Conservation (phyloP, 176 grass and related monocot species). For the Guadua angustifolia region DNA sequence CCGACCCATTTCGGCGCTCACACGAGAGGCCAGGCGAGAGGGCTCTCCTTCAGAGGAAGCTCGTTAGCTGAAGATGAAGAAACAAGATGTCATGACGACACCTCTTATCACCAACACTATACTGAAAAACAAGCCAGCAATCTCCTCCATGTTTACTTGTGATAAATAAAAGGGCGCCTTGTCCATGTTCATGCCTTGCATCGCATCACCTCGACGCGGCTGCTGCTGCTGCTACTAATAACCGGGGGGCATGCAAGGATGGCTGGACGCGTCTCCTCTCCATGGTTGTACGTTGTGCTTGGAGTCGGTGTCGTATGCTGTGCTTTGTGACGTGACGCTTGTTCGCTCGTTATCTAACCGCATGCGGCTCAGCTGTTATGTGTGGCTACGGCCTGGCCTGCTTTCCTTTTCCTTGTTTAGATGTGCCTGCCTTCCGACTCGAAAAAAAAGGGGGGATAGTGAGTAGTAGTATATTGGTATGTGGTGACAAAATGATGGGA, state of each 20-base stretch:
- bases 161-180: slow-evolving; percentile 26
- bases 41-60: slow-evolving; percentile 63
- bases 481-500: neutral
- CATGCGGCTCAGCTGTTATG: neutral
- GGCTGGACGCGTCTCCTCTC: neutral
- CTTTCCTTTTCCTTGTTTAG: neutral
- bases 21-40: slow-evolving; percentile 65
- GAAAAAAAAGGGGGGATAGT: no score
- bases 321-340: neutral
- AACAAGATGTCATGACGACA: neutral
- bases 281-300: neutral
- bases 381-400: neutral
- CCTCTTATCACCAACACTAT: neutral
- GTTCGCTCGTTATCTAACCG: neutral
- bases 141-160: slow-evolving; percentile 18
- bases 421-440: neutral
- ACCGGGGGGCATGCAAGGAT: neutral
- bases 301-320: neutral
- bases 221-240: neutral
- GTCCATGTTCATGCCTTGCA: neutral
- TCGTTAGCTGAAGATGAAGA: slow-evolving; percentile 59
- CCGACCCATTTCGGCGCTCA: slow-evolving; percentile 48
- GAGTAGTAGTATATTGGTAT: neutral
- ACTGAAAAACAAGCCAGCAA: neutral
- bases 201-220: neutral